Evolutionary conservation across 106 monocot species (phyloP).

Genomic region (Xerophyta viscosa): DNA sequence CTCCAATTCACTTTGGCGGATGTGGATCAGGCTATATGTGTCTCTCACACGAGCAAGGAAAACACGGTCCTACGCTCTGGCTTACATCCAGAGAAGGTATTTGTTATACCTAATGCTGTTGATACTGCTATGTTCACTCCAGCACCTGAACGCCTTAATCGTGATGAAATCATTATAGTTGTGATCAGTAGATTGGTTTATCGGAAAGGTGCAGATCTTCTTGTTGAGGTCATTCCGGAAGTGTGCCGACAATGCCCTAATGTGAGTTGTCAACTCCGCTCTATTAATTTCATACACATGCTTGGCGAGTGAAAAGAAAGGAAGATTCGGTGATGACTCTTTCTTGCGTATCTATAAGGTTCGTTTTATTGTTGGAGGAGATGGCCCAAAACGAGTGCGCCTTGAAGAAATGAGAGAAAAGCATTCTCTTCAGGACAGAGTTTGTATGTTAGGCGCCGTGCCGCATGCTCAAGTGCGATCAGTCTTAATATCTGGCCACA

Average conservation of each 20-base stretch:
- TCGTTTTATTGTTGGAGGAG: conserved; percentile 91
- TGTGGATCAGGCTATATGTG: conserved; percentile 89
- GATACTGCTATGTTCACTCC: conserved; percentile 97
- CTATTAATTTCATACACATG: too few species aligned
- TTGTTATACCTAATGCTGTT: conserved; percentile 93
- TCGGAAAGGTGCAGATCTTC: conserved; percentile 89
- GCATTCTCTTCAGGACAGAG: conserved; percentile 91
- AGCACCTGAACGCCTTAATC: conserved; percentile 41
- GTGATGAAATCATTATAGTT: conserved; percentile 82
- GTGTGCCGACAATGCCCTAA: conserved; percentile 71
- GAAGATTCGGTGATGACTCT: neutral
- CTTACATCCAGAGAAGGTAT: conserved; percentile 74
- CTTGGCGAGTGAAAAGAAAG: neutral
- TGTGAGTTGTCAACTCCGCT: conserved; percentile 34
- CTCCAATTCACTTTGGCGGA: conserved; percentile 91
- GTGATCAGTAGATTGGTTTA: conserved; percentile 94
- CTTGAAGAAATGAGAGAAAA: conserved; percentile 99
- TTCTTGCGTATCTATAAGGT: conserved; percentile 35
- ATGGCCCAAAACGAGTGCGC: conserved; percentile 90
- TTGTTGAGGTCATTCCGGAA: conserved; percentile 95
- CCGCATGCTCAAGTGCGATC: conserved; percentile 92
- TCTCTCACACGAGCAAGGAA: conserved; percentile 96
- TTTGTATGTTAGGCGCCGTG: conserved; percentile 93
- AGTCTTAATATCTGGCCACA: conserved; percentile 86
- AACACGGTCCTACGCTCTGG: conserved; percentile 92